Evolutionary conservation across 164 flowering plant genomes (phyloP).

Genomic region (Litsea cubeba): DNA sequence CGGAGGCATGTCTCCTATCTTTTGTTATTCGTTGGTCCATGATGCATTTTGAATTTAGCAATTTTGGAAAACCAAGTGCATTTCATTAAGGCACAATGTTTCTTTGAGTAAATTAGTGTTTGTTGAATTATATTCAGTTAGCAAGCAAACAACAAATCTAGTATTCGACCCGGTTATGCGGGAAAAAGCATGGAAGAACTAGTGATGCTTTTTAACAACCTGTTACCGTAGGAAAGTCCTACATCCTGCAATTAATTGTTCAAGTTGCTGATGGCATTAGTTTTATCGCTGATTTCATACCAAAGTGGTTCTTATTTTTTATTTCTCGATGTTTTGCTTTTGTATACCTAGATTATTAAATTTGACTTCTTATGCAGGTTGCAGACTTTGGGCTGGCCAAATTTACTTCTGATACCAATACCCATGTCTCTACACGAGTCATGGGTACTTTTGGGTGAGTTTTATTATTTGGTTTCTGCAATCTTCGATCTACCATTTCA

Average conservation of each 20-base stretch:
- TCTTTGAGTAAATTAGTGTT: background rate
- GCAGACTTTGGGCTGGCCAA: conserved; percentile 99
- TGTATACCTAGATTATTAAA: background rate
- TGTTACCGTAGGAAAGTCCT: background rate
- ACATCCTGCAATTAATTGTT: background rate
- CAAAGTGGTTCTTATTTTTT: background rate
- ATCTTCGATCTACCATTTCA: background rate
- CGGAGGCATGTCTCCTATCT: conserved; percentile 47
- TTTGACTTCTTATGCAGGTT: conserved; percentile 47
- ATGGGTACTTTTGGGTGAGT: conserved; percentile 97
- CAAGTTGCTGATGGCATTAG: background rate
- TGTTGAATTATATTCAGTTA: background rate
- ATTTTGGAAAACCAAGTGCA: background rate
- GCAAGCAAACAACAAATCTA: background rate
- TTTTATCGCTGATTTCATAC: background rate
- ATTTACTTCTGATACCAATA: conserved; percentile 67
- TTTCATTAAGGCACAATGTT: background rate
- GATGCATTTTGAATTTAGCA: background rate
- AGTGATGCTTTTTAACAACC: too few species aligned
- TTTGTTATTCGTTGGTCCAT: background rate
- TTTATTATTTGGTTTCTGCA: background rate
- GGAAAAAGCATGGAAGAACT: too few species aligned
- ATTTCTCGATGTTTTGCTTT: background rate
- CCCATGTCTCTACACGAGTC: conserved; percentile 94
- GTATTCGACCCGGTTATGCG: background rate